phyloP scores from a whole-genome alignment of 2,329 filamentous ascomycete genomes.

The Diaporthe destruens region DNA sequence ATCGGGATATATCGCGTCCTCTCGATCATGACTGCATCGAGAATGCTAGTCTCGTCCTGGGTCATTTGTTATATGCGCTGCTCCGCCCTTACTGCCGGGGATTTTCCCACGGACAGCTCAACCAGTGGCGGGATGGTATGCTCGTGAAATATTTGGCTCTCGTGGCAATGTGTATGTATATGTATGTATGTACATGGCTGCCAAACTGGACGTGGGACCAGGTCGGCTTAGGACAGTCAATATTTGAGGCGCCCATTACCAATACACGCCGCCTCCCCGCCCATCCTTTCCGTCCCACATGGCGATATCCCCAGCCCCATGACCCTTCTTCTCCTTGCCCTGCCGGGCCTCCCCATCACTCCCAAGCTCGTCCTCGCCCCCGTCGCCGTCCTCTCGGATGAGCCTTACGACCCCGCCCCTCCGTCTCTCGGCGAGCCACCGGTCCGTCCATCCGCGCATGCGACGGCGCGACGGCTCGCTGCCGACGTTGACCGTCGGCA shows the following conservation, averaged over 20 bases:
- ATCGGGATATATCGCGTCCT: background rate
- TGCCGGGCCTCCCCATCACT: conserved; percentile 54
- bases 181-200: too few species aligned
- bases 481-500: conserved; percentile 91
- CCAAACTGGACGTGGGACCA: background rate
- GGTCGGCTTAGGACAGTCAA: background rate
- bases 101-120: too few species aligned
- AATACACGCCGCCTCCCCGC: conserved; percentile 55
- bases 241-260: conserved; percentile 48
- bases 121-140: background rate
- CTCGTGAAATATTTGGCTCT: too few species aligned
- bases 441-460: conserved; percentile 75
- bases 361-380: conserved; percentile 46
- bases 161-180: too few species aligned
- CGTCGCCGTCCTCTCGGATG: conserved; percentile 55
- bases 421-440: conserved; percentile 71
- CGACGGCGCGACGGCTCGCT: conserved; percentile 67
- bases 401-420: conserved; percentile 65
- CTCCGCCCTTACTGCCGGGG: background rate
- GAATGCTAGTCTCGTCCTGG: background rate
- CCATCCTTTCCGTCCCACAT: conserved; percentile 58
- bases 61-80: background rate
- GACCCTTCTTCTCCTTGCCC: conserved; percentile 50
- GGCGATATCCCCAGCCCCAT: conserved; percentile 24
- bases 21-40: background rate